These are phyloP conservation scores for Ophiorrhiza pumila DNA, from an alignment of 257 asterid genomes.

Conservation along the genomic window DNA sequence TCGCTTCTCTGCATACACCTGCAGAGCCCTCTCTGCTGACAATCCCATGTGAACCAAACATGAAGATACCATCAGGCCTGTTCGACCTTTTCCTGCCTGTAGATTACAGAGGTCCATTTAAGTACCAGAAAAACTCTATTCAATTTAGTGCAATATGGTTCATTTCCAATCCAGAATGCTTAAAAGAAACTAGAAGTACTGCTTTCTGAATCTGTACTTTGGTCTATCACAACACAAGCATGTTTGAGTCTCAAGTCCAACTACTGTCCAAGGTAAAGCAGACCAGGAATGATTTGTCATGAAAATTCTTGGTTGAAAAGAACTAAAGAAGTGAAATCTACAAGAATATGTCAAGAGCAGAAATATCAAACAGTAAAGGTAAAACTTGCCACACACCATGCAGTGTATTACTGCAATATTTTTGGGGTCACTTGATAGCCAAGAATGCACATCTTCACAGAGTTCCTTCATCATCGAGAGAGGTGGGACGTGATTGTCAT, in stretches of 20 bases:
- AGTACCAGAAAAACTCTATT: background rate
- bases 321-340: background rate
- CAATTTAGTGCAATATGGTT: background rate
- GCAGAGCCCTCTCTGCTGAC: constrained; percentile 73
- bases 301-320: background rate
- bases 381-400: constrained; percentile 43
- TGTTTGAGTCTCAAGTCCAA: background rate
- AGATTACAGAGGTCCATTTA: constrained; percentile 8
- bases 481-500: constrained; percentile 81
- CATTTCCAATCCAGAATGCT: background rate
- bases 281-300: background rate
- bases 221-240: background rate
- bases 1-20: constrained; percentile 64
- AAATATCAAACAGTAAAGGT: background rate
- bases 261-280: background rate
- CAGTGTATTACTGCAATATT: constrained; percentile 80
- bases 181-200: background rate
- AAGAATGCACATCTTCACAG: constrained; percentile 71
- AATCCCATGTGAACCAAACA: constrained; percentile 65
- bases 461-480: constrained; percentile 63
- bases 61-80: constrained; percentile 74
- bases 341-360: background rate
- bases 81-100: constrained; percentile 91
- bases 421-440: constrained; percentile 66
- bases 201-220: too few species aligned